These are phyloP conservation scores for Aspergillus terreus DNA, from an alignment of 2,329 filamentous ascomycete species.

Conservation along the genomic window DNA sequence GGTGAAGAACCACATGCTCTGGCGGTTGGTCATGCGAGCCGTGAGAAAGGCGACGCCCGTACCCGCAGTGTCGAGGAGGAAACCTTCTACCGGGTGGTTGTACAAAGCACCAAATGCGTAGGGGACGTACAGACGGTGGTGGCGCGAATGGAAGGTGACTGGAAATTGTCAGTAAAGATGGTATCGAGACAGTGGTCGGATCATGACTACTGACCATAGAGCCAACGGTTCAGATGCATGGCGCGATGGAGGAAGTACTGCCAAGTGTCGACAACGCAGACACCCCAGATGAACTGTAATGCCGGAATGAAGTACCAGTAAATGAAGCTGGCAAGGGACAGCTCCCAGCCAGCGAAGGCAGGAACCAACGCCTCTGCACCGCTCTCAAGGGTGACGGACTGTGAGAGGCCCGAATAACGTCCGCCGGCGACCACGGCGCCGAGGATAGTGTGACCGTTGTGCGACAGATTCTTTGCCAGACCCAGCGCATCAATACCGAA, in stretches of 20 bases:
- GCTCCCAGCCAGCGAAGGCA: conserved; percentile 80
- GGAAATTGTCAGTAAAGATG: conserved; percentile 5
- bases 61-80: conserved; percentile 86
- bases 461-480: conserved; percentile 70
- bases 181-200: neutral
- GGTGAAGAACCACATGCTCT: conserved; percentile 86
- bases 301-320: conserved; percentile 76
- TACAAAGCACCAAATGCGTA: conserved; percentile 97
- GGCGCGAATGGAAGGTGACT: conserved; percentile 89
- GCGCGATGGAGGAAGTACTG: conserved; percentile 95
- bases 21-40: conserved; percentile 76
- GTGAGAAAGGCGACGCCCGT: conserved; percentile 79
- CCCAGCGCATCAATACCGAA: conserved; percentile 72
- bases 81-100: conserved; percentile 93
- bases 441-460: conserved; percentile 64
- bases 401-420: conserved; percentile 68
- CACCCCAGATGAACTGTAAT: conserved; percentile 71
- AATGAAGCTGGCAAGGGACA: conserved; percentile 67
- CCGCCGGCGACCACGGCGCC: conserved; percentile 76
- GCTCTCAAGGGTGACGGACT: conserved; percentile 51
- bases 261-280: conserved; percentile 86
- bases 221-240: conserved; percentile 97
- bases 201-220: conserved; percentile 69
- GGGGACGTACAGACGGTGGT: conserved; percentile 94
- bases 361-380: conserved; percentile 55